phyloP scores from a whole-genome alignment of 1,139 yeast species.

The Pichia sorboxylosa region DNA sequence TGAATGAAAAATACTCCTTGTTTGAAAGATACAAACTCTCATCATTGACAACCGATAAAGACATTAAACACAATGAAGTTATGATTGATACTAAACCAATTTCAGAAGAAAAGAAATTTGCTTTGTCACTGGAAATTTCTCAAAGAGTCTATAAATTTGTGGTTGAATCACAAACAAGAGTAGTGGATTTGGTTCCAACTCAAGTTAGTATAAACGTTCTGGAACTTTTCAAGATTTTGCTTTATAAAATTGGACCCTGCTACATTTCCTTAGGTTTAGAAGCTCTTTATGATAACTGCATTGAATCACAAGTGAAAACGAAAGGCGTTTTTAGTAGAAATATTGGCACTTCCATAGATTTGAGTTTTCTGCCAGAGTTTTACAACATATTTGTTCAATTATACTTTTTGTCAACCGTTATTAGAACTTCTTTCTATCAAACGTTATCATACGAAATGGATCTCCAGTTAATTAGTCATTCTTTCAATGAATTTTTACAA shows the following conservation, averaged over 20 bases:
- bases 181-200: constrained; percentile 59
- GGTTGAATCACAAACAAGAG: constrained; percentile 71
- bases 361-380: constrained; percentile 41
- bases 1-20: constrained; percentile 29
- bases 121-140: constrained; percentile 33
- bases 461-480: constrained; percentile 38
- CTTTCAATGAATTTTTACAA: constrained; percentile 56
- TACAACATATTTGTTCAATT: constrained; percentile 52
- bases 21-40: constrained; percentile 18
- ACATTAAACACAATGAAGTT: background rate
- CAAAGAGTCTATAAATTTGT: constrained; percentile 59
- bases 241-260: constrained; percentile 61
- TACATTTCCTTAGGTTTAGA: constrained; percentile 71
- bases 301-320: constrained; percentile 18
- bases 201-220: constrained; percentile 54
- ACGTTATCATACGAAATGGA: constrained; percentile 34
- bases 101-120: constrained; percentile 1
- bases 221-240: constrained; percentile 54
- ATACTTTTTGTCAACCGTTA: constrained; percentile 60
- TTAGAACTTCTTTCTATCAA: constrained; percentile 55
- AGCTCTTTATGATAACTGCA: constrained; percentile 40
- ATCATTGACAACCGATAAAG: background rate
- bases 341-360: constrained; percentile 26
- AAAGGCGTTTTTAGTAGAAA: constrained; percentile 17
- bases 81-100: background rate